Evolutionary conservation across 2,329 filamentous ascomycete genomes (phyloP).

Genomic region (Plectosphaerella plurivora): DNA sequence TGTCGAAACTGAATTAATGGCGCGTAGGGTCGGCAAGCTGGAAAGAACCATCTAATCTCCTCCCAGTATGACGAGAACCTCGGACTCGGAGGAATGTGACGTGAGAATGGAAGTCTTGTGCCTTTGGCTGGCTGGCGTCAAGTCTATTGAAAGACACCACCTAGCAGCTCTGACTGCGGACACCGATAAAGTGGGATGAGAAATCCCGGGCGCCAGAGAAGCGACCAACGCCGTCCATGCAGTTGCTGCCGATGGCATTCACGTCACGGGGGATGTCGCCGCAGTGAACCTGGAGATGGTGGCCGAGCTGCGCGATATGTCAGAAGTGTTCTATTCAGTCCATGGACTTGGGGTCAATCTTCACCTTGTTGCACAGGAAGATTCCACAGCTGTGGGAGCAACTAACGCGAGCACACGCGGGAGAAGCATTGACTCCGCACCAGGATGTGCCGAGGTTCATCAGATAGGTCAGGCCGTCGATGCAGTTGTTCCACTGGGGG

Average conservation of each 20-base stretch:
- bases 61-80: too few species aligned
- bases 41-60: too few species aligned
- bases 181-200: neutral
- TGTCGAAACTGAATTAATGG: too few species aligned
- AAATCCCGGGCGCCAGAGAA: neutral
- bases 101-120: too few species aligned
- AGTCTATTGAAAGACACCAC: neutral
- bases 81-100: too few species aligned
- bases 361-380: constrained; percentile 2
- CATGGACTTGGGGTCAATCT: too few species aligned
- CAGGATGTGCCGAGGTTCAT: neutral
- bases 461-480: neutral
- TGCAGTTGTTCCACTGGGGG: neutral
- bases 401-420: neutral
- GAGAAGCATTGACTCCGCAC: neutral
- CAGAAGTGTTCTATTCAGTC: neutral
- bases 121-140: too few species aligned
- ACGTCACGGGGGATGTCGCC: neutral
- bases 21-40: too few species aligned
- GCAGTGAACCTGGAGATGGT: neutral
- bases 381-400: neutral
- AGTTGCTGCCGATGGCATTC: neutral
- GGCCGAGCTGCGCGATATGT: neutral
- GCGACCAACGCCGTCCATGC: neutral
- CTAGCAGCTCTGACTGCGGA: neutral